Evolutionary conservation across 2,329 filamentous ascomycete species (phyloP).

Genomic region (Aspergillus unguis): DNA sequence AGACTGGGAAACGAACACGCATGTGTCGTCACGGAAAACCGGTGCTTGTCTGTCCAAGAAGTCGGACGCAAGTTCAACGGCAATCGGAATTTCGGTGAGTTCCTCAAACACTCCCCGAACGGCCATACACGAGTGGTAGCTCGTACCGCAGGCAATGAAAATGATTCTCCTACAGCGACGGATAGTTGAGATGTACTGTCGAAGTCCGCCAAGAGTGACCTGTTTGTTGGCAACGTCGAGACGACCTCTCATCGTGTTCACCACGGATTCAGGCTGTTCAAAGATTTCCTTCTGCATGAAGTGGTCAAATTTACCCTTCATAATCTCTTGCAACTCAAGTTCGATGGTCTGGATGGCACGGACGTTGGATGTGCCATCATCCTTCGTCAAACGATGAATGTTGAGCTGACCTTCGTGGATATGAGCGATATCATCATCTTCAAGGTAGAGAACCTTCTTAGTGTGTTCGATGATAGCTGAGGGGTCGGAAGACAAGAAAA

Average conservation of each 20-base stretch:
- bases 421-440: constrained; percentile 99
- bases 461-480: constrained; percentile 99
- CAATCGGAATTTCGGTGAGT: constrained; percentile 94
- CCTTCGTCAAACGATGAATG: constrained; percentile 97
- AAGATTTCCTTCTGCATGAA: constrained; percentile 99
- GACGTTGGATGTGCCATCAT: constrained; percentile 93
- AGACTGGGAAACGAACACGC: constrained; percentile 97
- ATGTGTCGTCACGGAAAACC: constrained; percentile 98
- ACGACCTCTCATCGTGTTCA: constrained; percentile 99
- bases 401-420: constrained; percentile 98
- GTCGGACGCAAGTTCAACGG: constrained; percentile 94
- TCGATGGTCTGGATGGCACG: constrained; percentile 98
- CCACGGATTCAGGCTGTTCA: constrained; percentile 97
- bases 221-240: constrained; percentile 90
- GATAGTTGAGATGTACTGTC: constrained; percentile 95
- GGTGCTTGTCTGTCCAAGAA: constrained; percentile 96
- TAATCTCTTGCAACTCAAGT: constrained; percentile 99
- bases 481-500: constrained; percentile 98
- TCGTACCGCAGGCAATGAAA: constrained; percentile 98
- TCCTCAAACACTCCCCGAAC: constrained; percentile 98
- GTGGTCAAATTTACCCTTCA: constrained; percentile 99
- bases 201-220: constrained; percentile 90
- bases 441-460: constrained; percentile 99
- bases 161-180: constrained; percentile 95
- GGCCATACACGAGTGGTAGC: constrained; percentile 99